Evolutionary conservation across 2,329 filamentous ascomycete genomes (phyloP), one percentile per base, ranked within the genome.

Genomic region (Didymella arachidicola): DNA sequence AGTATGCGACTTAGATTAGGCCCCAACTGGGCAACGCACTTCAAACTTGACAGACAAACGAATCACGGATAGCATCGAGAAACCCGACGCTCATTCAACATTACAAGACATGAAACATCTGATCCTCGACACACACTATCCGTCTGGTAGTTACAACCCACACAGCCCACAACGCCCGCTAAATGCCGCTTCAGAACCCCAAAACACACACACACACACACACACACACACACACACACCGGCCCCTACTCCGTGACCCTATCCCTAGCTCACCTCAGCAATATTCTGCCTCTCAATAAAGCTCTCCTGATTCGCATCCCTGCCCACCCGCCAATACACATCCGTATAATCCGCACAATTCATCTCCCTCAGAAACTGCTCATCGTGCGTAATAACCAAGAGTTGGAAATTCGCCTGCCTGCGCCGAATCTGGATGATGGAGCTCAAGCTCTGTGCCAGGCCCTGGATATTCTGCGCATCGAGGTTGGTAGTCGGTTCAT

Each of bases 331-430:
- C 79, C 91, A 98, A 76, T 97, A 99, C 64, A 89, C 87, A 77
- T 98, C 95, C 64, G 90, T 91, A 73, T 96, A 98, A 67, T 99
- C 94, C 25, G 88, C 89, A 76, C 93, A 97, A 67, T 93, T 89
- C 95, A 99, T 99, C 72, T 93, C 87, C 53, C 90, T 86, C 72
- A 99, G 74, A 71, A 99, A 99, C 72, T 97, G 92, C 79, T 98
- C 96, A 79, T 99, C 95, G 82, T 99, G 95, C 4, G 95, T 99
- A 77, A 99, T 99, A 72, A 99, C 92, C 72, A 99, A 95, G 55
- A 99, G 86, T 81, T 99, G 96, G 78, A 99, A 97, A 76, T 99
- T 99, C 55, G 88, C 86, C 83, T 99, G 95, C 61, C 89, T 87
- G 75, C 90, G 87, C 7, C 96, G 87, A 16, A 88, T 81, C 69